Evolutionary conservation across 2,329 filamentous ascomycete genomes (phyloP), one percentile per base, ranked within the genome.

Genomic region (Tolypocladium nubicola): DNA sequence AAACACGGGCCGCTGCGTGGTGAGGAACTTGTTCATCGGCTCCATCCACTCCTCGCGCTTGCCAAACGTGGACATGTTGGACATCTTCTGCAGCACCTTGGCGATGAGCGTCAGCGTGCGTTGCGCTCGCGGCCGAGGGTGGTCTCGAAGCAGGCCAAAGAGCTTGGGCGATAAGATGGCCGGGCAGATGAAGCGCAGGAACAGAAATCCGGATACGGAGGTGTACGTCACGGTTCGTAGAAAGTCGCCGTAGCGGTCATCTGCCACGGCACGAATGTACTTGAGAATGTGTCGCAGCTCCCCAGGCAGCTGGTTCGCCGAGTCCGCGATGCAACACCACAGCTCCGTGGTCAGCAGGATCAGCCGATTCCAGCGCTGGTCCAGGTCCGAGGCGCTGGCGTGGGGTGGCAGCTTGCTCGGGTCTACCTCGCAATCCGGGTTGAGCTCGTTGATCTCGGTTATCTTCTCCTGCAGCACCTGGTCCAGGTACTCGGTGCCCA

Each of bases 11-110:
- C 91, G 84, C 66, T 96, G 87, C 1, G 83, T 78, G 10, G 79
- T 80, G 41, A 97, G 76, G 65, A 97, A 97, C 49, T 82, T 83
- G 68, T 97, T 97, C 93, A 97, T 97, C 0, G 91, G 91, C 73
- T 96, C 92, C 92, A 97, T 97, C 90, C 91, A 97, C n/a, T 88
- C 85, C 71, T 97, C 93, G 69, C 96, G 96, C 67, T 89, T 92
- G 45, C 93, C 93, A 68, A 97, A 97, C 0, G 85, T 90, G 2
- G 90, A 89, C 73, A 97, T 80, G 69, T 97, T 97, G 21, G 91
- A 90, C 58, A 97, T 79, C 19, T 90, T 92, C 72, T 97, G 92
- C 10, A 97, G 76, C 1, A 89, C 90, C 72, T 97, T 97, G 30
- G 93, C 90, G 59, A 97, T 92, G 54, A 97, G 80, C 0, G 93